A percentile compares a stretch with the other conserved stretches of the same genome.
phyloP scores from a whole-genome alignment of 305 asterid species.

The Fraxinus angustifolia region DNA sequence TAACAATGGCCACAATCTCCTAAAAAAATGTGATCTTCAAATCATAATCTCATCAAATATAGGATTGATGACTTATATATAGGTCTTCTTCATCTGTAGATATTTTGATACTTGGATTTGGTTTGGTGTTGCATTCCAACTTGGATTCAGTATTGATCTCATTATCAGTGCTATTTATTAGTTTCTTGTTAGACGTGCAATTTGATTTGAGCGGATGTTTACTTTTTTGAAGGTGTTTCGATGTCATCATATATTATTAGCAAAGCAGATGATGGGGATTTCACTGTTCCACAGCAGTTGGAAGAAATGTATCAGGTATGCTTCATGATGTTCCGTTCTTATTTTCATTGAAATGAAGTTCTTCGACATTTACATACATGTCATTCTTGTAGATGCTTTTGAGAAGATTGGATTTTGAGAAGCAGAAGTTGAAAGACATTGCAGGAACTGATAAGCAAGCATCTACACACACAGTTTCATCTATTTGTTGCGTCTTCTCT shows the following conservation, averaged over 20 bases:
- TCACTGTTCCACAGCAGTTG: slow-evolving; percentile 48
- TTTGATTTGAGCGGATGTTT: slow-evolving; percentile 16
- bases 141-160: not conserved
- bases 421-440: slow-evolving; percentile 43
- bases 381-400: slow-evolving; percentile 49
- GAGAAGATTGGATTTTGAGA: slow-evolving; percentile 58
- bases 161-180: not conserved
- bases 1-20: not conserved
- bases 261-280: slow-evolving; percentile 38
- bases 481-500: slow-evolving; percentile 61
- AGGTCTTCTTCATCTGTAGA: not conserved
- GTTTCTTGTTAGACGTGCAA: not conserved
- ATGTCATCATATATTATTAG: slow-evolving; percentile 63
- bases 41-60: not conserved
- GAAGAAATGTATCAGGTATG: slow-evolving; percentile 78
- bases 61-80: not conserved
- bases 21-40: not conserved
- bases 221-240: slow-evolving; percentile 53
- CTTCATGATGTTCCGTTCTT: slow-evolving; percentile 17
- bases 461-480: slow-evolving; percentile 25
- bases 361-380: slow-evolving; percentile 21
- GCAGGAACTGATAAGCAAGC: slow-evolving; percentile 25
- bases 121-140: not conserved
- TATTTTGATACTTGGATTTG: not conserved
- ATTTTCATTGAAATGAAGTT: slow-evolving; percentile 4